Evolutionary conservation across 257 asterid species (phyloP).

Genomic region (Ballota nigra): DNA sequence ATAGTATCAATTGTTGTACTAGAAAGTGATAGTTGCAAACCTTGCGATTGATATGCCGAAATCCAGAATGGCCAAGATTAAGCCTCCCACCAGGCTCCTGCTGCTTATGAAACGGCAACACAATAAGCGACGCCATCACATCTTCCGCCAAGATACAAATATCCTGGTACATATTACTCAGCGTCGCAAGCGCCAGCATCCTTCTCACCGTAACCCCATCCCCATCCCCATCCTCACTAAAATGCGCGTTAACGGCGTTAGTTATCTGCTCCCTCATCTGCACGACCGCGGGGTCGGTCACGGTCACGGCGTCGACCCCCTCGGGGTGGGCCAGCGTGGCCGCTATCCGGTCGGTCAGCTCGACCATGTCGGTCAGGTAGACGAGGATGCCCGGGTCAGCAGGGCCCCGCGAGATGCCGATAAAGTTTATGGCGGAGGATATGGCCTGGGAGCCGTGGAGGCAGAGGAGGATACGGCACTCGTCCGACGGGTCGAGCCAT

Average conservation of each 20-base stretch:
- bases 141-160: constrained; percentile 81
- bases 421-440: constrained; percentile 55
- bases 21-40: too few relatives aligned
- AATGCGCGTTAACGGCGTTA: constrained; percentile 30
- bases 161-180: constrained; percentile 77
- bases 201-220: constrained; percentile 56
- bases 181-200: constrained; percentile 75
- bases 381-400: constrained; percentile 69
- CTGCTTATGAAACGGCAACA: constrained; percentile 84
- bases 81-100: constrained; percentile 73
- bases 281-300: constrained; percentile 59
- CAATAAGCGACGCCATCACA: constrained; percentile 52
- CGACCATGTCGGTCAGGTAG: constrained; percentile 73
- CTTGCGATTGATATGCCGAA: constrained; percentile 85
- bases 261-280: constrained; percentile 65
- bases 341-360: constrained; percentile 67
- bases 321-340: constrained; percentile 56
- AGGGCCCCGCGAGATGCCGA: constrained; percentile 67
- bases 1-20: too few relatives aligned
- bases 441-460: constrained; percentile 51
- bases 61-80: constrained; percentile 57
- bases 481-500: constrained; percentile 54
- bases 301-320: constrained; percentile 48
- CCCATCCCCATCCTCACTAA: constrained; percentile 43
- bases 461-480: constrained; percentile 65